Evolutionary conservation across 75 land plant genomes (phyloP).

Genomic region (Cupressus sempervirens): DNA sequence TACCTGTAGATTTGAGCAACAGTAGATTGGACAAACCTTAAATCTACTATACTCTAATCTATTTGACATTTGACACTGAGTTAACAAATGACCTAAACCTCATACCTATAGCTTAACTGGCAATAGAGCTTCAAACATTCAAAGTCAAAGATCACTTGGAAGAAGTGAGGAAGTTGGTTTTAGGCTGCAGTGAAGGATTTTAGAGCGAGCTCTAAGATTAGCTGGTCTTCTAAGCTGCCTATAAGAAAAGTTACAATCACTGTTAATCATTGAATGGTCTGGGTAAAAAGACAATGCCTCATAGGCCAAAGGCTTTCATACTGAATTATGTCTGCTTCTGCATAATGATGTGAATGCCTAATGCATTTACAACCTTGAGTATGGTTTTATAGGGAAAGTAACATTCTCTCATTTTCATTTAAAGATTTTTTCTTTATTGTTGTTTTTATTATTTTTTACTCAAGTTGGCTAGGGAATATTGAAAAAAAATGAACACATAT

Average conservation of each 20-base stretch:
- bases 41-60: too few species aligned
- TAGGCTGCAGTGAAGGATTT: background rate
- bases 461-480: background rate
- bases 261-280: background rate
- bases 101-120: too few species aligned
- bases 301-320: background rate
- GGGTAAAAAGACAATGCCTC: background rate
- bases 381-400: background rate
- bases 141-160: background rate
- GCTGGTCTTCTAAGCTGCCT: background rate
- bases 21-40: too few species aligned
- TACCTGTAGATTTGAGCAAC: too few species aligned
- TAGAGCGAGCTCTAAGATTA: background rate
- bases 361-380: background rate
- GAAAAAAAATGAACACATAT: too few species aligned
- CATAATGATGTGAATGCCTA: background rate
- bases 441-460: background rate
- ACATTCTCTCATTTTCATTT: background rate
- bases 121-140: background rate
- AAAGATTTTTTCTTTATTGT: background rate
- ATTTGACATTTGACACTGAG: too few species aligned
- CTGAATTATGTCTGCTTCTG: background rate
- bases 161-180: background rate
- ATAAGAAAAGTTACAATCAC: background rate
- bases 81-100: too few species aligned